Base-by-base conservation (phyloP, 306 rosid species). In the Dalbergia cochinchinensis region DNA sequence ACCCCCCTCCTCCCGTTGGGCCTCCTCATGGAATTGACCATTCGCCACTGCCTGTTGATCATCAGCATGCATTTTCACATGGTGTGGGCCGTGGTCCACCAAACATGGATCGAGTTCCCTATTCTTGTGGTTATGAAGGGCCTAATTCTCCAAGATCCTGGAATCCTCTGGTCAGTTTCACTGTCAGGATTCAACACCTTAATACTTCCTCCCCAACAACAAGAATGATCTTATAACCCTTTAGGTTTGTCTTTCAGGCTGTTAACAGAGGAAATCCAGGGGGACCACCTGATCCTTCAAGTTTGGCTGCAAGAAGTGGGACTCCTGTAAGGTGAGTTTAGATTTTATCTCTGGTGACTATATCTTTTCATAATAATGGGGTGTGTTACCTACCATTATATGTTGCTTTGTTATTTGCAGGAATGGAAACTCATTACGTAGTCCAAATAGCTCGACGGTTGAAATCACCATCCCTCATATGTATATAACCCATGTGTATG, bases 81-180 rank as follows among this genome's bases (percentile, higher is more conserved):
- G 83, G 90, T 67, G 35, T 65, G 68, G 88, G 87, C 16, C 89
- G 74, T 39, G 88, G 90, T 83, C 91, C 90, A 22, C 79, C 91
- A 74, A 89, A 84, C 78, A 81, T 88, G 88, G 97, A 91, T 44
- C 89, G 88, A 78, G 87, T 53, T 83, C 92, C 94, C 48, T 85
- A 86, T 84, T 84, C 93, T 69, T 89, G 81, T 80, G 91, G 94
- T 55, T 90, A 86, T 71, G 97, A 91, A 76, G 85, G 86, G 67
- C 85, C 93, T 20, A 80, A 86, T 71, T 93, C 97, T 81, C 97
- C 97, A 67, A 90, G 94, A 84, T 79, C 87, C 4, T 90, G 98
- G 97, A 83, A 86, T 81, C 83, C 90, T 65, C 87, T 79, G 92
- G 93, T 90, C 31, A 73, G 89, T 77, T 55, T 34, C 42, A 53